Evolutionary conservation across 148 eudicot genomes (phyloP).

Genomic region (Camellia granthamiana): DNA sequence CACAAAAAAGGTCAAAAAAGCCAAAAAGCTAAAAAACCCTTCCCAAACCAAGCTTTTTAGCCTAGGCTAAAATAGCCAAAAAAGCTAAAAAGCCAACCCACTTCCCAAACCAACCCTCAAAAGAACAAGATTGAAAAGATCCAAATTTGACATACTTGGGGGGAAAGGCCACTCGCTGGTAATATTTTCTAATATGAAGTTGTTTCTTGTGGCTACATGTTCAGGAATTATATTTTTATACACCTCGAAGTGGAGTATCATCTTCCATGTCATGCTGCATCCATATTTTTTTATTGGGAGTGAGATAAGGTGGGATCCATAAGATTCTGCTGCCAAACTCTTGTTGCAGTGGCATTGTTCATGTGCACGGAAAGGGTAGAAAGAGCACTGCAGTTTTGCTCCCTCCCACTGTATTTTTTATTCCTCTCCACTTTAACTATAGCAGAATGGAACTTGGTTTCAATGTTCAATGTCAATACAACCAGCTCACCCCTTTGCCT

Average conservation of each 20-base stretch:
- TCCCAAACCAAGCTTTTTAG: too few species aligned
- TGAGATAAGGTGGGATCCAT: neutral
- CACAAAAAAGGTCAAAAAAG: too few species aligned
- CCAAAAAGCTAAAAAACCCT: too few species aligned
- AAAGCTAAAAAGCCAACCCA: too few species aligned
- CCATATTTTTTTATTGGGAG: neutral
- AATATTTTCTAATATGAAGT: neutral
- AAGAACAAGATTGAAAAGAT: neutral
- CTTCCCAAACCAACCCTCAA: too few species aligned
- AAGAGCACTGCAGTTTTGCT: neutral
- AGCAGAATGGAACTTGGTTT: neutral
- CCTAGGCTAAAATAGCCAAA: too few species aligned
- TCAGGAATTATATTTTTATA: neutral
- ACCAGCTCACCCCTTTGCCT: neutral
- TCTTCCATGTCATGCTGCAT: neutral
- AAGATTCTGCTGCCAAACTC: neutral
- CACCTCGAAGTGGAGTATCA: neutral
- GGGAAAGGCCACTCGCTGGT: neutral
- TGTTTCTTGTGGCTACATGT: neutral
- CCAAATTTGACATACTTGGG: neutral
- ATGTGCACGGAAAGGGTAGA: neutral
- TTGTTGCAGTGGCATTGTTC: neutral
- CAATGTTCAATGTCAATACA: conserved; percentile 1
- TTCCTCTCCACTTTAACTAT: neutral
- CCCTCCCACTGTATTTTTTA: too few species aligned